phyloP scores from a whole-genome alignment of 768 basidiomycete species.

The Dacryopinax primogenitus region DNA sequence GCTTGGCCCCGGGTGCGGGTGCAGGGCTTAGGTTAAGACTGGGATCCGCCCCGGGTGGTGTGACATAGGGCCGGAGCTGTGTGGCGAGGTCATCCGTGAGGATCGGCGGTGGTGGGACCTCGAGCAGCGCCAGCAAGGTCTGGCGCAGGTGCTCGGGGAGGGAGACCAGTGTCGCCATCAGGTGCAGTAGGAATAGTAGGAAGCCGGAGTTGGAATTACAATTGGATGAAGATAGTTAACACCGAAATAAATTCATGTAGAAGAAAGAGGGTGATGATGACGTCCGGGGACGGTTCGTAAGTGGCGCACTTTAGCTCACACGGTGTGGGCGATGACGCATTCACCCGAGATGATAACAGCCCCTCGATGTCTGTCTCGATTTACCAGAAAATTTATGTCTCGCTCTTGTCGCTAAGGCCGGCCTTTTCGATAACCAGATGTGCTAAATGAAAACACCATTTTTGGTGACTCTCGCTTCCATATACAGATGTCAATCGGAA shows the following conservation, averaged over 20 bases:
- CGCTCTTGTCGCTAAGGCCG: too few relatives aligned
- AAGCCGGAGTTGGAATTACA: background rate
- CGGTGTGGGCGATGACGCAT: slow-evolving; percentile 5
- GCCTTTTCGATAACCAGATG: too few relatives aligned
- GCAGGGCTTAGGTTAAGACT: too few relatives aligned
- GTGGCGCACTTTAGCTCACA: background rate
- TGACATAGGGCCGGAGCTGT: slow-evolving; percentile 26
- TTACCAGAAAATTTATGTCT: background rate
- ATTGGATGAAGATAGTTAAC: background rate
- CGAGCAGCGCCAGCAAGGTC: slow-evolving; percentile 35
- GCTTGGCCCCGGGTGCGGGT: background rate
- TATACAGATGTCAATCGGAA: background rate
- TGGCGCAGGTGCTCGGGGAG: slow-evolving; percentile 51
- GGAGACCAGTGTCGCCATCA: slow-evolving; percentile 27
- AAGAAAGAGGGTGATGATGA: background rate
- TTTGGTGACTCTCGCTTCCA: background rate
- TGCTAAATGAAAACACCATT: too few relatives aligned
- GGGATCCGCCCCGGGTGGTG: slow-evolving; percentile 21
- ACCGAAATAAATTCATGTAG: background rate
- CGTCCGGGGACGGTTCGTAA: background rate
- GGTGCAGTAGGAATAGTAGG: background rate
- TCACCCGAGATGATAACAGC: background rate
- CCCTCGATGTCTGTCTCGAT: background rate
- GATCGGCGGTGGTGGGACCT: slow-evolving; percentile 34
- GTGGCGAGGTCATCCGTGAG: slow-evolving; percentile 33